Evolutionary conservation across 2,329 filamentous ascomycete genomes (phyloP).

Genomic region (Pleoardoris graminearum): DNA sequence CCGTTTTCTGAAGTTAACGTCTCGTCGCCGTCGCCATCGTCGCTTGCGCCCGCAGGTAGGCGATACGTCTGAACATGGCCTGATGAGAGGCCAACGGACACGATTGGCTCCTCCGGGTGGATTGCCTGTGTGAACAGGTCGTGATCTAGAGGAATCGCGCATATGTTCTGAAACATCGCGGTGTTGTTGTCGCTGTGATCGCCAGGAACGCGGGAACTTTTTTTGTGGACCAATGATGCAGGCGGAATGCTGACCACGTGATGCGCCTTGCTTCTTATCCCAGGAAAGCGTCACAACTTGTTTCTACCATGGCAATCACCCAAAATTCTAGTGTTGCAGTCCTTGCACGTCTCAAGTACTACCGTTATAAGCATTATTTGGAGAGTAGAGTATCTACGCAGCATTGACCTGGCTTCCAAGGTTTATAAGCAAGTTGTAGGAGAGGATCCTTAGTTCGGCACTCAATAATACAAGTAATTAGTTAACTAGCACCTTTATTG

Average conservation of each 20-base stretch:
- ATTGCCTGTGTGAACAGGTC: constrained; percentile 89
- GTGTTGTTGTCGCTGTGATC: constrained; percentile 1
- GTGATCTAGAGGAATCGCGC: constrained; percentile 79
- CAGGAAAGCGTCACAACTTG: no score
- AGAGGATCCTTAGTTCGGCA: no score
- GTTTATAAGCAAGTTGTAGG: no score
- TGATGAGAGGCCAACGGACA: constrained; percentile 81
- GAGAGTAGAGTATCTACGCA: no score
- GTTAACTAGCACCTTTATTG: no score
- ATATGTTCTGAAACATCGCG: constrained; percentile 86
- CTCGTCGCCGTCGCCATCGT: constrained; percentile 56
- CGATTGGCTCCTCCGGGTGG: constrained; percentile 80
- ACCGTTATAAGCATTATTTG: no score
- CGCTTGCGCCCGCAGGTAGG: constrained; percentile 62
- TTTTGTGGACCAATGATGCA: constrained; percentile 25
- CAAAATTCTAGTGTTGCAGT: no score
- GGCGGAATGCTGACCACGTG: background rate
- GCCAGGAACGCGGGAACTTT: constrained; percentile 8
- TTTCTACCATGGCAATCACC: no score
- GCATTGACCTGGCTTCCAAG: no score
- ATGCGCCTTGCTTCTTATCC: background rate
- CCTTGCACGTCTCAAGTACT: no score
- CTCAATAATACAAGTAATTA: no score
- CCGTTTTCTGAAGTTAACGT: constrained; percentile 60
- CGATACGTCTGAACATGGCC: constrained; percentile 86